Conservation (phyloP, 371 early-diverging fungal genomes). For the Sporodiniella umbellata region DNA sequence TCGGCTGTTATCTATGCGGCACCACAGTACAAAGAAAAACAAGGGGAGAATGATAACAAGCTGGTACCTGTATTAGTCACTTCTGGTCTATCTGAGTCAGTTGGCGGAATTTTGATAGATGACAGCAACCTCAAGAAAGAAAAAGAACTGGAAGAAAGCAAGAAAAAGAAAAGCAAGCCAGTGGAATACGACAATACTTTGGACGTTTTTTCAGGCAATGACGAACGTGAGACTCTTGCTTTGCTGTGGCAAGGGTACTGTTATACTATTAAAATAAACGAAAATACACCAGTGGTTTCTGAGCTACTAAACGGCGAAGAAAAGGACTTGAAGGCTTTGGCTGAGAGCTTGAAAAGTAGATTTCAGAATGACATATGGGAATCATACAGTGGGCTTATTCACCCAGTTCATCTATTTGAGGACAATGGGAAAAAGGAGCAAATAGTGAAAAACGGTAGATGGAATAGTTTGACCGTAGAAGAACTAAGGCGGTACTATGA, state of each 20-base stretch:
- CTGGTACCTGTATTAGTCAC: slow-evolving; percentile 41
- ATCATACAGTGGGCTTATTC: slow-evolving; percentile 32
- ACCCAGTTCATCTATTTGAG: slow-evolving; percentile 31
- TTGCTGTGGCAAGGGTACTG: slow-evolving; percentile 48
- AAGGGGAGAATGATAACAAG: slow-evolving; percentile 5
- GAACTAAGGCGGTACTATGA: slow-evolving; percentile 37
- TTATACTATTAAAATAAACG: slow-evolving; percentile 9
- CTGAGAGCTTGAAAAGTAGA: slow-evolving; percentile 3
- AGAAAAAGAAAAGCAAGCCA: slow-evolving; percentile 13
- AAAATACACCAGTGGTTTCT: slow-evolving; percentile 5
- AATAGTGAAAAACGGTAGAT: slow-evolving; percentile 10
- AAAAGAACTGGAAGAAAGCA: slow-evolving; percentile 2
- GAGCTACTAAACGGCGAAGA: slow-evolving; percentile 1
- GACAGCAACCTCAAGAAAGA: slow-evolving; percentile 5
- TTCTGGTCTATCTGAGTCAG: slow-evolving; percentile 28
- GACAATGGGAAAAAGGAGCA: slow-evolving; percentile 1
- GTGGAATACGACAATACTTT: slow-evolving; percentile 41
- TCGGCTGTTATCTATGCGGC: slow-evolving; percentile 39
- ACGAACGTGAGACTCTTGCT: slow-evolving; percentile 9
- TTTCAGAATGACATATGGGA: slow-evolving; percentile 35
- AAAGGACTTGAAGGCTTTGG: neutral
- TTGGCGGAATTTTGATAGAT: slow-evolving; percentile 29
- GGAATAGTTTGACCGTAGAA: slow-evolving; percentile 24
- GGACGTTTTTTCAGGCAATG: slow-evolving; percentile 17
- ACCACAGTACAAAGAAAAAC: slow-evolving; percentile 17